phyloP scores from a whole-genome alignment of 148 eudicot genomes.

The Fagopyrum tataricum region DNA sequence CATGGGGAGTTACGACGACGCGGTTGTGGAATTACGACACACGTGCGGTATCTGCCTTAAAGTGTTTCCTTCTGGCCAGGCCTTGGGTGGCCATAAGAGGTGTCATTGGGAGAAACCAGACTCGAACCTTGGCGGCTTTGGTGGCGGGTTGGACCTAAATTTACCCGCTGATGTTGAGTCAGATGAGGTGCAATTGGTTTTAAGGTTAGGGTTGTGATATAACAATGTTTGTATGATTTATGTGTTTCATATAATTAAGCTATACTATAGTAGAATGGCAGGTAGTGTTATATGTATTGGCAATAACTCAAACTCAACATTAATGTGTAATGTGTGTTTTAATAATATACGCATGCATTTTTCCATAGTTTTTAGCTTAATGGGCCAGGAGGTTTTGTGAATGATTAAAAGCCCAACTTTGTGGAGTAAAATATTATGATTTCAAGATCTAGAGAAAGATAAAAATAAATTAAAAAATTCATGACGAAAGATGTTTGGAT shows the following conservation, averaged over 20 bases:
- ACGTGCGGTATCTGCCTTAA: conserved; percentile 84
- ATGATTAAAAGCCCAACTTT: background rate
- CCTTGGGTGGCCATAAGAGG: conserved; percentile 75
- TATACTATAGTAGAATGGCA: too few species aligned
- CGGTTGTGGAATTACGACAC: conserved; percentile 20
- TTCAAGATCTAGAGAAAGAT: background rate
- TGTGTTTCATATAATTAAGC: background rate
- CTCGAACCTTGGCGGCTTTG: background rate
- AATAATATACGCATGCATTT: too few species aligned
- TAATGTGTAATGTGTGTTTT: too few species aligned
- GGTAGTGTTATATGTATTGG: too few species aligned
- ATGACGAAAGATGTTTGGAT: background rate
- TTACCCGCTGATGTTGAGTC: background rate
- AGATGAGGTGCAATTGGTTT: conserved; percentile 1
- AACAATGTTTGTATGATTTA: background rate
- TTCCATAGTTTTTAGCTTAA: too few species aligned
- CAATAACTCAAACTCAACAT: too few species aligned
- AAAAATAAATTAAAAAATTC: background rate
- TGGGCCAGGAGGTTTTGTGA: background rate
- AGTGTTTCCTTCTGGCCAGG: conserved; percentile 79
- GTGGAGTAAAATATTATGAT: background rate
- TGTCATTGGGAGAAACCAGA: conserved; percentile 1
- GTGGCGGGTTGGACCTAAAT: background rate
- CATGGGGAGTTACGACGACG: background rate
- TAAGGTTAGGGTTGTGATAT: background rate